These are phyloP conservation scores for Scedosporium aurantiacum DNA, from an alignment of 2,329 filamentous ascomycete genomes.

Conservation along the genomic window DNA sequence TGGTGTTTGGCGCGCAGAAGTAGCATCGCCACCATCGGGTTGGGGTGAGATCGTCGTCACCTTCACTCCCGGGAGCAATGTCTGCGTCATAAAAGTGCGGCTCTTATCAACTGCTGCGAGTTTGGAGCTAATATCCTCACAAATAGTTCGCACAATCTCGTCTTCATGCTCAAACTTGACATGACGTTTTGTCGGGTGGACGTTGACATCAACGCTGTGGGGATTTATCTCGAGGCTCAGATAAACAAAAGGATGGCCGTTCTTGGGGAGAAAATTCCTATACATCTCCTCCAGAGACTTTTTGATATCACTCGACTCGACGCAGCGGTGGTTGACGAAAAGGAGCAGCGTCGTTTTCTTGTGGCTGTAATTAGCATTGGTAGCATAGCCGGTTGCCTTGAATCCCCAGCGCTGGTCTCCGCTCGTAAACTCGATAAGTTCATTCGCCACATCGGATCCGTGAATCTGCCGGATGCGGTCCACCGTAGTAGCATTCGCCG, in stretches of 20 bases:
- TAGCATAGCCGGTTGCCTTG: slow-evolving; percentile 67
- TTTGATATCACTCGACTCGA: slow-evolving; percentile 80
- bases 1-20: slow-evolving; percentile 20
- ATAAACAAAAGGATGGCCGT: slow-evolving; percentile 88
- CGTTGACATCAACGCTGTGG: slow-evolving; percentile 86
- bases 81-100: slow-evolving; percentile 89
- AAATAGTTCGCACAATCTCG: slow-evolving; percentile 82
- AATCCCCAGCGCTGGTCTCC: slow-evolving; percentile 74
- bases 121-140: slow-evolving; percentile 64
- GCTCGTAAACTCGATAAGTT: slow-evolving; percentile 66
- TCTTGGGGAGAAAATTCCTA: slow-evolving; percentile 77
- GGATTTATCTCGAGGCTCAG: slow-evolving; percentile 89
- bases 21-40: slow-evolving; percentile 16
- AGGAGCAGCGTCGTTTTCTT: slow-evolving; percentile 81
- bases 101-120: slow-evolving; percentile 86
- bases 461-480: slow-evolving; percentile 90
- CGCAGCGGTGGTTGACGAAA: slow-evolving; percentile 93
- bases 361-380: slow-evolving; percentile 88
- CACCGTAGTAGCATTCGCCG: slow-evolving; percentile 56
- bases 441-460: slow-evolving; percentile 72
- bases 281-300: slow-evolving; percentile 90
- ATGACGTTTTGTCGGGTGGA: slow-evolving; percentile 93
- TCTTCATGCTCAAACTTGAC: slow-evolving; percentile 98
- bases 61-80: slow-evolving; percentile 60
- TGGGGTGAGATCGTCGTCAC: slow-evolving; percentile 11